Evolutionary conservation across 768 basidiomycete genomes (phyloP).

Genomic region (Sarcodon aspratus): DNA sequence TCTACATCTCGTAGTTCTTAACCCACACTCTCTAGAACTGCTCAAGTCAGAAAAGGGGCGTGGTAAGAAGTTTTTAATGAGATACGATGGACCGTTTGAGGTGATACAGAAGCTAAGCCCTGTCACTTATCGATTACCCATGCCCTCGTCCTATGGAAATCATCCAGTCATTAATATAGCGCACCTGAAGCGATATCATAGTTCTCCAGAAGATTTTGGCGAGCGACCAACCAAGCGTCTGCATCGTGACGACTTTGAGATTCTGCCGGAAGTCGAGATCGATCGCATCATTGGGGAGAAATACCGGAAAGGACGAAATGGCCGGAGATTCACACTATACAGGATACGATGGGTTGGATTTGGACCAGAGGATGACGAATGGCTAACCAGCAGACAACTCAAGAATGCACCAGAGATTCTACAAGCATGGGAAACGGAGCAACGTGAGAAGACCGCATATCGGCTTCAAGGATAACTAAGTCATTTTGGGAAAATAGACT

Average conservation of each 20-base stretch:
- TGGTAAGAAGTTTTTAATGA: too few relatives aligned
- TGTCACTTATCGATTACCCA: conserved; percentile 15
- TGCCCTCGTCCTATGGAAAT: conserved; percentile 18
- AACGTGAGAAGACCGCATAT: too few relatives aligned
- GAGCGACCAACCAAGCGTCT: conserved; percentile 1
- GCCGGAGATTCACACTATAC: conserved; percentile 1
- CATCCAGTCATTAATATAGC: conserved; percentile 22
- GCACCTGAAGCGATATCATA: conserved; percentile 16
- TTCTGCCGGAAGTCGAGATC: conserved; percentile 11
- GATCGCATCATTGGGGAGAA: conserved; percentile 12
- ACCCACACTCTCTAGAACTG: too few relatives aligned
- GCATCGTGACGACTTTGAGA: conserved; percentile 6
- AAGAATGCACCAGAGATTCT: too few relatives aligned
- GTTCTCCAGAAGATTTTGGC: conserved; percentile 14
- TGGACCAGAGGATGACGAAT: conserved; percentile 1
- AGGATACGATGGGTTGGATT: conserved; percentile 1
- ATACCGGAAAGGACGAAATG: conserved; percentile 5
- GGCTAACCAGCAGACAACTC: conserved; percentile 2
- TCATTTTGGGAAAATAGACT: too few relatives aligned
- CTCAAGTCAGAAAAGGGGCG: too few relatives aligned
- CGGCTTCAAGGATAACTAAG: too few relatives aligned
- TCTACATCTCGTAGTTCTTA: too few relatives aligned
- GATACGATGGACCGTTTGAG: conserved; percentile 23
- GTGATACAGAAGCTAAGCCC: conserved; percentile 15
- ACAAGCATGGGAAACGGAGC: too few relatives aligned